Base-by-base conservation (phyloP, 2,329 filamentous ascomycete genomes). In the Sclerotinia sclerotiorum region DNA sequence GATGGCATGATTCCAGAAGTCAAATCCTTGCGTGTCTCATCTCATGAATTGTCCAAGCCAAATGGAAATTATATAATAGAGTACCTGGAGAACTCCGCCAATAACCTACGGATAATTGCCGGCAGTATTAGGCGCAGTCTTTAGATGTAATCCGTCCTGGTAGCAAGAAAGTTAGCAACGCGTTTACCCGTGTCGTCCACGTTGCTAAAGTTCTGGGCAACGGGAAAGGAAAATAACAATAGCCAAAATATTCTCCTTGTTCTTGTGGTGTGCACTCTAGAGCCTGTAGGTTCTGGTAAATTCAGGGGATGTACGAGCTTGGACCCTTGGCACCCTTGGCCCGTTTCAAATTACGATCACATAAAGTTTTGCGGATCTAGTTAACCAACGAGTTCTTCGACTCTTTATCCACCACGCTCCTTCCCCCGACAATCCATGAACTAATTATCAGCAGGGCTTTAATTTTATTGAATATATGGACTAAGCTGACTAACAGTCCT, bases 301-400 rank as follows among this genome's bases (percentile, higher is more conserved):
- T 55, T 55, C 29, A 35, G 52, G 52, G 52, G 39, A 39, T 42
- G 52, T 29, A 55, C 29, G 29, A 55, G 52, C 52, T 55, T 35
- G 21, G 29, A 55, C 27, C 29, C 29, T 55, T 55, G 54, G 52
- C 52, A 5, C 52, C 19, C 39, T 39, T 39, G 39, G 39, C 39
- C 39, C 35, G 29, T 56, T 56, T 56, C 54, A 56, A 32, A 35
- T 56, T n/a, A 27, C n/a, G 13, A 56, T 56, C 54, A 56, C 11
- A 15, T 35, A 1, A 35, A n/a, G 35, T 29, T 56, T 35, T 11
- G 54, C 54, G 54, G 29, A 56, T 55, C 11, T n/a, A 5, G 19
- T n/a, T 35, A n/a, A n/a, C 54, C 54, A 32, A 29, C 35, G 52
- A 35, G 10, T 5, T 55, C 19, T 13, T 32, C 52, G 52, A 35